Percentiles rank a stretch among this genome's conserved stretches.
phyloP scores from a whole-genome alignment of 495 filamentous ascomycete genomes.

The Echria macrotheca region DNA sequence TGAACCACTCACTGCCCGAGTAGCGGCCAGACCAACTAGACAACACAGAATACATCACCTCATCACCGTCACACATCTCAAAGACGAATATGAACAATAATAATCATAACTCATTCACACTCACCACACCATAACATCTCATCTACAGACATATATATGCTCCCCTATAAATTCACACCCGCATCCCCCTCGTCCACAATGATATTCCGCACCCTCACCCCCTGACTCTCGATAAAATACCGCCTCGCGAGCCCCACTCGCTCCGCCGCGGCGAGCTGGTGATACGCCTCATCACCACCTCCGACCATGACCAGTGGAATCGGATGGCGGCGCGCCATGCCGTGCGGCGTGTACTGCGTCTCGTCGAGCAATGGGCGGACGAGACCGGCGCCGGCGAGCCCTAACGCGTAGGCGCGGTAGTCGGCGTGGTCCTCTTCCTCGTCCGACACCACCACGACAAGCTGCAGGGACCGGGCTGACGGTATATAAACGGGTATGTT shows the following conservation, averaged over 20 bases:
- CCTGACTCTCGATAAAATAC: conserved; percentile 78
- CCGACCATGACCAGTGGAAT: conserved; percentile 83
- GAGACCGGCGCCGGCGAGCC: conserved; percentile 11
- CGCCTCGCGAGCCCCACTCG: conserved; percentile 68
- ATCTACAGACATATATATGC: too few relatives aligned
- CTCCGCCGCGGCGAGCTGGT: conserved; percentile 53
- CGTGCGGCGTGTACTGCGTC: conserved; percentile 62
- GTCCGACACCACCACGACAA: conserved; percentile 77
- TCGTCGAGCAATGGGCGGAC: conserved; percentile 73
- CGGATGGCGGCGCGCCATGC: conserved; percentile 64
- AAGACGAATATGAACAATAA: too few relatives aligned
- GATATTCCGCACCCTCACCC: conserved; percentile 71
- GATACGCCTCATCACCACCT: conserved; percentile 64
- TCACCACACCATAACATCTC: too few relatives aligned
- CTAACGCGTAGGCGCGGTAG: conserved; percentile 15
- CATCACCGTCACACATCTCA: too few relatives aligned
- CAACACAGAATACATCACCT: too few relatives aligned
- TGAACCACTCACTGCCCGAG: too few relatives aligned
- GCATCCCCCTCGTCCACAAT: conserved; percentile 51
- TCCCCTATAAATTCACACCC: conserved; percentile 5
- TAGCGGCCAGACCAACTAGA: too few relatives aligned
- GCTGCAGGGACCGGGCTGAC: conserved; percentile 53
- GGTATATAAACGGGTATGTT: conserved; percentile 77
- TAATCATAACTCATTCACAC: too few relatives aligned
- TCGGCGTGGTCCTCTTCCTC: conserved; percentile 40